Evolutionary conservation across 1,284 basidiomycete species (phyloP), one percentile per base, ranked within the genome.

Genomic region (Volvariella surrecta): DNA sequence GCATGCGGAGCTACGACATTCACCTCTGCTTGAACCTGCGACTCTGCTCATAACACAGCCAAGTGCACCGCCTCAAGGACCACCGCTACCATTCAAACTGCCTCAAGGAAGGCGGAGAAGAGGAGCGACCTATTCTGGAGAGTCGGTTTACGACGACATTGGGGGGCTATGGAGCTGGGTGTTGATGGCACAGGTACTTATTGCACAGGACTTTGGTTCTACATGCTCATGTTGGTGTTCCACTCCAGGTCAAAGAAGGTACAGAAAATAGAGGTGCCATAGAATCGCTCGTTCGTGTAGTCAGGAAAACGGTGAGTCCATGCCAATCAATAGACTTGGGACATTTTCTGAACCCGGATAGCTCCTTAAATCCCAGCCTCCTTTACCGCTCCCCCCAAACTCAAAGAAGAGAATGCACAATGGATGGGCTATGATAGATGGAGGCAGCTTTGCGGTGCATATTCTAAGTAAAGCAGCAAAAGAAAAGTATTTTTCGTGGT

Each of bases 351-450:
- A 18, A n/a, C 40, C 37, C 8, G 39, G n/a, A 28, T 46, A 82
- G 82, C 62, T 82, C 13, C 59, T 80, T 40, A 63, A 63, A 9
- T 59, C 64, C 41, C 54, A 70, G 7, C 79, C 82, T 0, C 77
- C 79, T 4, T 52, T 85, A 15, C 55, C 65, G 13, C 62, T 88
- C 11, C 76, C 80, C 2, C 71, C 72, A 10, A 83, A 83, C 49
- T 64, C 71, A 18, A 79, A 77, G 52, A 69, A 71, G 28, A 64
- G 71, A 17, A 66, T 68, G 40, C 69, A 74, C 48, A 76, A 79
- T 45, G 82, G 82, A n/a, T 89, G 86, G 85, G 80, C 79, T 1
- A 77, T 89, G 78, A 65, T 89, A 40, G 86, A 89, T 57, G 84
- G 74, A 7, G 85, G 85, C 28, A 69, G 76, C 34, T 85, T 86